These are phyloP conservation scores for Lepidium didymum DNA, from an alignment of 345 rosid genomes.

Conservation along the genomic window DNA sequence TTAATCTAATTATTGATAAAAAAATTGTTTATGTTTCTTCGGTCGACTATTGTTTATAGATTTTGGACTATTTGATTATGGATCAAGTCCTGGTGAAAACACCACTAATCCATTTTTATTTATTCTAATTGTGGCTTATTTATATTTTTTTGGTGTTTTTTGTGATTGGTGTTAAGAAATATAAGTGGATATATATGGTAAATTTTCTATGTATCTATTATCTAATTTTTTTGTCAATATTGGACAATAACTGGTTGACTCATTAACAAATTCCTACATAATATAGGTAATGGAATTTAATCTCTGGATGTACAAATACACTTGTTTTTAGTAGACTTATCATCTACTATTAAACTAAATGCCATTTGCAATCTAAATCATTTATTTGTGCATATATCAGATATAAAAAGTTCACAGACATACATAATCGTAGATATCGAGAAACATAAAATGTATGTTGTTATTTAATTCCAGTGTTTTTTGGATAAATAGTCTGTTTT, in stretches of 20 bases:
- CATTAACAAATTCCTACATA: too few relatives aligned
- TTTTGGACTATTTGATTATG: neutral
- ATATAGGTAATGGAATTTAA: too few relatives aligned
- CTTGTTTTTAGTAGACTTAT: too few relatives aligned
- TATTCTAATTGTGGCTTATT: neutral
- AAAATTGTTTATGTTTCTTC: too few relatives aligned
- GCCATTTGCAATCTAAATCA: too few relatives aligned
- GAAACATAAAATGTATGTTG: neutral
- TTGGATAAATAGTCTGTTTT: too few relatives aligned
- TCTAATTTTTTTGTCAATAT: too few relatives aligned
- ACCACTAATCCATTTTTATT: neutral
- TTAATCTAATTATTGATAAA: too few relatives aligned
- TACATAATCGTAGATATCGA: neutral
- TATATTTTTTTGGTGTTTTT: neutral
- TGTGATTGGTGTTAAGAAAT: neutral
- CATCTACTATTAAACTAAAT: too few relatives aligned
- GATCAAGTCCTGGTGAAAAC: neutral
- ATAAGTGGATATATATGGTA: neutral
- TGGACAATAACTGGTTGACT: too few relatives aligned
- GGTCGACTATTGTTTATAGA: too few relatives aligned
- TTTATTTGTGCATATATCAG: neutral
- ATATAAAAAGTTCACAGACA: neutral
- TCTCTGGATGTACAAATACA: too few relatives aligned
- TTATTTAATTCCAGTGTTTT: neutral
- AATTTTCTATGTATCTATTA: neutral